Evolutionary conservation across 148 eudicot genomes (phyloP).

Genomic region (Oxyria digyna): DNA sequence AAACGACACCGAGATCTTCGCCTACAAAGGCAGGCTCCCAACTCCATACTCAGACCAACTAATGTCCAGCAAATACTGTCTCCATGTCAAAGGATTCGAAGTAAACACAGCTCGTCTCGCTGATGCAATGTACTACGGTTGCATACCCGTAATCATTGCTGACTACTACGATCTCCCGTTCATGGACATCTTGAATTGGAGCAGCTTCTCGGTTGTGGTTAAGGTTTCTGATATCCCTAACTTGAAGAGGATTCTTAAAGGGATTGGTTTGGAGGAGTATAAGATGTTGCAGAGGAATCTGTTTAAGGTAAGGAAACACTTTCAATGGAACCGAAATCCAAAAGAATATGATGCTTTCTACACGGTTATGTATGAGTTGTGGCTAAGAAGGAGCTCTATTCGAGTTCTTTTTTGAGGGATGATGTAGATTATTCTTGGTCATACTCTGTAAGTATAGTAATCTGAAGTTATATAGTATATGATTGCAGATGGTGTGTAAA

Average conservation of each 20-base stretch:
- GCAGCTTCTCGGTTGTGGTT: constrained; percentile 52
- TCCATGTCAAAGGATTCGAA: constrained; percentile 88
- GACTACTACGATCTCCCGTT: constrained; percentile 87
- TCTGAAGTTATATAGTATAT: no score
- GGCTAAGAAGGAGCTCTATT: constrained; percentile 42
- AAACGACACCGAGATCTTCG: constrained; percentile 47
- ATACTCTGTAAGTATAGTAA: not conserved
- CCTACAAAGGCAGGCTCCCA: constrained; percentile 36
- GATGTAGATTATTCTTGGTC: not conserved
- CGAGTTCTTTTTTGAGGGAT: constrained; percentile 9
- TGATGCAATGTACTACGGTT: constrained; percentile 76
- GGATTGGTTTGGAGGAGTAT: constrained; percentile 28
- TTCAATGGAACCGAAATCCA: constrained; percentile 41
- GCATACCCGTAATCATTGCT: constrained; percentile 79
- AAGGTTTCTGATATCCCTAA: constrained; percentile 37
- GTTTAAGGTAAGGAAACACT: constrained; percentile 43
- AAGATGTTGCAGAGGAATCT: constrained; percentile 34
- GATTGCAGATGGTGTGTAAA: no score
- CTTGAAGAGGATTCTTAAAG: constrained; percentile 50
- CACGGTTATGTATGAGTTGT: constrained; percentile 66
- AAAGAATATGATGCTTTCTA: constrained; percentile 49
- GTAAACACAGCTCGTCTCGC: constrained; percentile 87
- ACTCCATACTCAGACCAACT: constrained; percentile 67
- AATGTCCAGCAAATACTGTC: constrained; percentile 62
- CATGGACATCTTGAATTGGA: constrained; percentile 65